Conservation (phyloP, 2,329 filamentous ascomycete species). For the Alternaria viburni region DNA sequence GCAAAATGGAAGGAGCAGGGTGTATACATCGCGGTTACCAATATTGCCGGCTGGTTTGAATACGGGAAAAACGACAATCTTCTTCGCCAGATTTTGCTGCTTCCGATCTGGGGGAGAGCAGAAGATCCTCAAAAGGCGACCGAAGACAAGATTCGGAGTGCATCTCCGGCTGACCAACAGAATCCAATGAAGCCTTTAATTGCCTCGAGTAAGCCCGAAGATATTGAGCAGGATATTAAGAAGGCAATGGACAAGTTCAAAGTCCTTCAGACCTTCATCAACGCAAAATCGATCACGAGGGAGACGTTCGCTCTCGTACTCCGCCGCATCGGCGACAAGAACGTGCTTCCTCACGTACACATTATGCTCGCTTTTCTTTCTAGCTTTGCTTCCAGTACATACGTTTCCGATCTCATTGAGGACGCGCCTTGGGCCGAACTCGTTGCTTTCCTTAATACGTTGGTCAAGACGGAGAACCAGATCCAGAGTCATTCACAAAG, state of each 20-base stretch:
- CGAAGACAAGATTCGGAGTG: constrained; percentile 21
- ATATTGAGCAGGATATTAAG: not conserved
- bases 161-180: constrained; percentile 6
- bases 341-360: constrained; percentile 68
- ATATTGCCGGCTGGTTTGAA: constrained; percentile 60
- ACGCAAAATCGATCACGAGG: constrained; percentile 52
- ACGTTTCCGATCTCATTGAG: constrained; percentile 37
- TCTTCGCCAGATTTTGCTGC: constrained; percentile 39
- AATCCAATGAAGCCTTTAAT: constrained; percentile 9
- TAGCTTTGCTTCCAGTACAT: constrained; percentile 45
- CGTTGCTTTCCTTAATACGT: constrained; percentile 60
- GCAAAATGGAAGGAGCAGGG: constrained; percentile 64
- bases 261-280: constrained; percentile 30
- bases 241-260: constrained; percentile 10
- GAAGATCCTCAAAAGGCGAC: constrained; percentile 4
- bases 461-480: constrained; percentile 50
- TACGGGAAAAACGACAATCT: constrained; percentile 58
- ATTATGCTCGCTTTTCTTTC: constrained; percentile 67
- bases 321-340: constrained; percentile 61
- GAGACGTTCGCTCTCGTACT: constrained; percentile 58
- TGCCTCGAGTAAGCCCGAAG: constrained; percentile 23
- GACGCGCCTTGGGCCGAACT: constrained; percentile 63
- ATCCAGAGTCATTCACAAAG: constrained; percentile 5
- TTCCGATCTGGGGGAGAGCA: constrained; percentile 4
- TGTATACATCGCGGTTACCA: constrained; percentile 64